Evolutionary conservation across 495 filamentous ascomycete genomes (phyloP), one percentile per base, ranked within the genome.

Genomic region (Hypoxylon perforatum): DNA sequence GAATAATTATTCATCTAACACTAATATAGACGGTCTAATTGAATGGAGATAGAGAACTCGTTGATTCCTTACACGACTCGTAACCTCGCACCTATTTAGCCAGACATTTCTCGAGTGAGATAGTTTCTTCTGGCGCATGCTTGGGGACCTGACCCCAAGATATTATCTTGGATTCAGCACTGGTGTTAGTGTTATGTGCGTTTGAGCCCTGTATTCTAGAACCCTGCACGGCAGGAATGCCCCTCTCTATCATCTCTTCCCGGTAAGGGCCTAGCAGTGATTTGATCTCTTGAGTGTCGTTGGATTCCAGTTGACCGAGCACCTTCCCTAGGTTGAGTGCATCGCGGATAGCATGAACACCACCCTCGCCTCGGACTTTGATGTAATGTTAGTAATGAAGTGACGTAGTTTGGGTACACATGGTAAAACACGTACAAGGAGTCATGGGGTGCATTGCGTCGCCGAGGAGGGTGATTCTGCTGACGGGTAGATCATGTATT

Each of bases 391-490:
- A 57, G 41, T 36, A 21, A 3, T 25, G 25, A 52, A 14, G 25
- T 15, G 10, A 14, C 12, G 18, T 25, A n/a, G n/a, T n/a, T n/a
- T n/a, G n/a, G n/a, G n/a, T 17, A 0, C n/a, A 36, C 10, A 15
- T 12, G 12, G 12, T 0, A 38, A 0, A 28, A 23, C 6, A 83
- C 85, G 74, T 82, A 89, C 87, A 86, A 64, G 81, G 83, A 0
- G 83, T 79, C 87, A 90, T 90, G 0, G 86, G 78, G 73, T 91
- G 87, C 5, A 85, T 79, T 0, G 87, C 86, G 73, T 90, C 88
- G 3, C 87, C 87, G 5, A 83, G 78, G 19, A 89, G 53, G 0
- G 83, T 84, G 1, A 86, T 76, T 33, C 77, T 69, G 1, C 85
- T 82, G 11, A 63, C 56, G 0, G 76, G 67, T 0, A 74, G 54